phyloP scores from a whole-genome alignment of 495 filamentous ascomycete genomes.

The Xylaria nigripes region DNA sequence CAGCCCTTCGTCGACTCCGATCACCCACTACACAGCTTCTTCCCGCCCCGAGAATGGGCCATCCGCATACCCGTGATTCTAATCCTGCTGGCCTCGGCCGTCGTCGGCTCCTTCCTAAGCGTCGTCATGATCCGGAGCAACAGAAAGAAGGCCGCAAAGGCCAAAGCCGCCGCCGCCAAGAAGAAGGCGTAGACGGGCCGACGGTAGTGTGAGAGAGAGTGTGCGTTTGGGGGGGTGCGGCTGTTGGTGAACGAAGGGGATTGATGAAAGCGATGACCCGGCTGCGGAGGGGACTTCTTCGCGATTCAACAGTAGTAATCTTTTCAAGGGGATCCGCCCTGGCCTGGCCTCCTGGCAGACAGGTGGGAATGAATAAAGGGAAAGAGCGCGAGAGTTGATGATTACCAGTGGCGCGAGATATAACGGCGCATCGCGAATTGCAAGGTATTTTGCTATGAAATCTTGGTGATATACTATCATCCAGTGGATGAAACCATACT shows the following conservation, averaged over 20 bases:
- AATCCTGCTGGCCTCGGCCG: slow-evolving; percentile 80
- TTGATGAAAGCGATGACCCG: neutral
- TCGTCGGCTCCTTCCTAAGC: slow-evolving; percentile 91
- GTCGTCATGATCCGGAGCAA: slow-evolving; percentile 99
- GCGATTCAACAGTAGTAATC: neutral
- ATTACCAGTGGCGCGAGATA: neutral
- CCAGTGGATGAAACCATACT: too few relatives aligned
- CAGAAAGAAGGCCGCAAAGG: slow-evolving; percentile 92
- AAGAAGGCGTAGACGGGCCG: slow-evolving; percentile 46
- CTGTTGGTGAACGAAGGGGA: neutral
- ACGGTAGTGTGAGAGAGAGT: neutral
- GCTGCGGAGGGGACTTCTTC: neutral
- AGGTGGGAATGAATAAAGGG: neutral
- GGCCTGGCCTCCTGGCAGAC: too few relatives aligned
- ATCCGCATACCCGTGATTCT: slow-evolving; percentile 97
- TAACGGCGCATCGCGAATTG: neutral
- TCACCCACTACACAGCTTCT: slow-evolving; percentile 88
- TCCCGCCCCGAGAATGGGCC: slow-evolving; percentile 96
- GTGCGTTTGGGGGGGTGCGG: neutral
- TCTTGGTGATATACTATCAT: neutral
- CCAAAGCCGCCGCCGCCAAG: slow-evolving; percentile 65
- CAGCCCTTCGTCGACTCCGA: slow-evolving; percentile 95
- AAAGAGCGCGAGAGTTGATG: neutral
- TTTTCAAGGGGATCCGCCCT: neutral
- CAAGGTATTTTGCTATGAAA: neutral